Base-by-base conservation (phyloP, 805 yeast species). In the Wilhelminamyces savonicus region DNA sequence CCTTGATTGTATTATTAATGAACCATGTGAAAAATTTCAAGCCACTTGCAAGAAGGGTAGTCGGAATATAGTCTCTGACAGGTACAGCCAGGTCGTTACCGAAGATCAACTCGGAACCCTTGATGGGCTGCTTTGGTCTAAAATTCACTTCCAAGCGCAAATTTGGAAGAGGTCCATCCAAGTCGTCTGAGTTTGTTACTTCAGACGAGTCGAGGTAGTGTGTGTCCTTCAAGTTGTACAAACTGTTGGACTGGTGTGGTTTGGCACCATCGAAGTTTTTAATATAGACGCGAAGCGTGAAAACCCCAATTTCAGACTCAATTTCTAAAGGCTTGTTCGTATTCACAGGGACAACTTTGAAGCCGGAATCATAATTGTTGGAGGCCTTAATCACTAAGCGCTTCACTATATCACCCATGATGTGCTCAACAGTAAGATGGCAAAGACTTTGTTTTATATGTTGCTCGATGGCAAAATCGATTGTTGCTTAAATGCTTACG, bases 31-130 rank as follows among this genome's bases (percentile, higher is more conserved):
- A 79, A 20, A 77, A 53, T 35, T 66, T 64, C 39, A 75, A 57
- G 0, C 82, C 85, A 0, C 69, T 58, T 1, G 63, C 39, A 24
- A 65, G 42, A 16, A 64, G 37, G 2, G 73, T 50, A 4, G 74
- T 61, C 3, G 87, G 87, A 8, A 80, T 62, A 31, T 62, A 62
- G 27, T 76, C 76, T 19, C 66, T 56, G 19, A 80, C 68, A 0
- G 83, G 78, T n/a, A 59, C 47, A 7, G 67, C 72, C 46, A 77
- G 76, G 43, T 80, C 86, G 46, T 80, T 80, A 1, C 87, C 87
- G 55, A 75, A 79, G n/a, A 74, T 35, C 23, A 80, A 52, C n/a
- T 66, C 63, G 24, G 69, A 60, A 3, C 82, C 83, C 13, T 42
- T 44, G n/a, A 77, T 53, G 13, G 56, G 59, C 4, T 35, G 32